Evolutionary conservation across 2,329 filamentous ascomycete species (phyloP), one percentile per base, ranked within the genome.

Genomic region (Cytospora leucostoma): DNA sequence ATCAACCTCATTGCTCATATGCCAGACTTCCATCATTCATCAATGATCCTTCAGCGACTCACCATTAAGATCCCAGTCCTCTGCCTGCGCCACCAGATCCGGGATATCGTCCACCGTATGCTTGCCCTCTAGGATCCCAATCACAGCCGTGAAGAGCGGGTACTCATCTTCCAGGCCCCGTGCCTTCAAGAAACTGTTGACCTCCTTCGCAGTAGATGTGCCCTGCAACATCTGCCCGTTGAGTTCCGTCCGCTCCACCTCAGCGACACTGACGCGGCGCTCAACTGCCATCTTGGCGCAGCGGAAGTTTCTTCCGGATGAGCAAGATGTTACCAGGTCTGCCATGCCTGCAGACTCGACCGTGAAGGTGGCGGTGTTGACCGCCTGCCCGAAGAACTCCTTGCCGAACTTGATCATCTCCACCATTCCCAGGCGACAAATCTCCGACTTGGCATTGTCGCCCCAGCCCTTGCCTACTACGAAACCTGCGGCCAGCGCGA

Each of bases 191-290:
- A 98, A 98, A 56, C 83, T 87, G 79, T 96, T 91, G 50, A 99
- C 93, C 76, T 99, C 95, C 67, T 88, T 86, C 10, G 95, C 93
- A 3, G 95, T 99, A 70, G 89, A 89, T 0, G 93, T 98, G 44
- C 95, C 95, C 79, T 99, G 95, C 64, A 99, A 81, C 80, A 96
- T 97, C 82, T 99, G 95, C 15, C 95, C 95, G 74, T 99, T 98
- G 66, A 99, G 83, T 74, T 97, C 93, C 64, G 88, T 85, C 73
- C 86, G 84, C 81, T 99, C 95, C 51, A 99, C 88, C 76, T 98
- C 92, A 69, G 90, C 87, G 47, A 99, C 92, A 10, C 86, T 84
- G 69, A 94, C 82, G 35, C 90, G 89, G 72, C 89, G 87, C 79
- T 93, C 85, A 37, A 97, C 86, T 33, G 91, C 88, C 81, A 93